Evolutionary conservation across 1,284 basidiomycete species (phyloP), one percentile per base, ranked within the genome.

Genomic region (Marasmius sp.): DNA sequence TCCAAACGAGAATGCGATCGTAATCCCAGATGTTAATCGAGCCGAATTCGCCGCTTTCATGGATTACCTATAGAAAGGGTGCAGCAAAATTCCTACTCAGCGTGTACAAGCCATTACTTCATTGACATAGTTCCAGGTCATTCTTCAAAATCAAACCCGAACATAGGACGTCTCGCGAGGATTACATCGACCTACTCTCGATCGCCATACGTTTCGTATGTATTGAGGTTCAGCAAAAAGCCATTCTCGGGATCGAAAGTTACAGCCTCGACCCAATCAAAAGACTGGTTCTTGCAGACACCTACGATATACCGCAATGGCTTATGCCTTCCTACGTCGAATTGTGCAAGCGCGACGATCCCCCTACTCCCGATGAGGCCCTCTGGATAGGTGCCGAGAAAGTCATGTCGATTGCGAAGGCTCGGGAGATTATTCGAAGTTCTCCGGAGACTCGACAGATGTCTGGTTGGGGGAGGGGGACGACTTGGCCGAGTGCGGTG

Each of bases 271-370:
- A 73, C 36, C 70, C 78, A 2, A 65, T 78, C 52, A 71, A 77
- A 34, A 70, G 70, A 18, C 69, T 81, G 36, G 68, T 70, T 11
- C 72, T 81, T 39, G 79, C 78, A 16, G 69, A 67, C 43, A 73
- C 74, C 56, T 73, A 75, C 66, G 69, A 74, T 51, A 66, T 82
- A 20, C 68, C 68, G 11, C 60, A 67, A 3, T 82, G 80, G 80
- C 72, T 78, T 9, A 66, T 67, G 1, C 71, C 74, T 0, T 77
- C 79, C 3, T 79, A 79, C 66, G 69, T 71, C 1, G 72, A 72
- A 18, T 64, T 81, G 14, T 77, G 77, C 61, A 66, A 71, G 57
- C 71, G 80, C 6, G 61, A 62, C 0, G 61, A 70, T 4, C 70
- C 77, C 1, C 65, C 81, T 9, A 69, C 67, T 8, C 72, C 73